Evolutionary conservation across 768 basidiomycete species (phyloP), one percentile per base, ranked within the genome.

Genomic region (Amanita fuliginea): DNA sequence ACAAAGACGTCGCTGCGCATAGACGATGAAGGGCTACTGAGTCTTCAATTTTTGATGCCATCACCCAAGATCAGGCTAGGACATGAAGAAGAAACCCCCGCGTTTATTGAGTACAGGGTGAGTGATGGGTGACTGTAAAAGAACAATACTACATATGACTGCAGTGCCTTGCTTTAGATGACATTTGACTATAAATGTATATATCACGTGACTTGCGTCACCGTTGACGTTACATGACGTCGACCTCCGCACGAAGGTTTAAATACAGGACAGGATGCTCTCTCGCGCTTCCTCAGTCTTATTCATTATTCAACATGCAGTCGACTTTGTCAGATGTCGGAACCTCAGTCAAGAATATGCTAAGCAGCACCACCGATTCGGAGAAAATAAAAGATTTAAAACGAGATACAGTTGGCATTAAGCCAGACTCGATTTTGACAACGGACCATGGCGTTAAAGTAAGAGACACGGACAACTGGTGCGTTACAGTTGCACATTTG

Each of bases 1-100:
- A 80, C 81, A 19, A 96, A 96, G 60, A 88, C 93, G 2, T 94
- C 91, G 0, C 64, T 98, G 39, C 76, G 92, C 30, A 91, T 96
- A 18, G 88, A 94, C 56, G 72, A 75, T 18, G 77, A 80, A 46
- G 95, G 95, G 0, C 64, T 93, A 39, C 68, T 97, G 33, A 89
- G 88, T 57, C 65, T 97, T 52, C 95, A 98, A 58, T 88, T 96
- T 63, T 72, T 96, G 55, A 92, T 96, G 74, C 83, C 80, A 30
- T 73, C 67, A 40, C 71, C 65, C 5, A 67, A 75, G 26, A 61
- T 74, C 1, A 71, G 66, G 43, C 65, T 57, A 19, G 66, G 62
- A 19, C 74, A 65, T 18, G 68, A 65, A 18, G 65, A 59, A 21
- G 54, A 61, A 18, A 57, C 66, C 14, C 71, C 80, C 47, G 87